A percentile compares a stretch with the other conserved stretches of the same genome.
phyloP scores from a whole-genome alignment of 345 rosid species.

The Syzygium oleosum region DNA sequence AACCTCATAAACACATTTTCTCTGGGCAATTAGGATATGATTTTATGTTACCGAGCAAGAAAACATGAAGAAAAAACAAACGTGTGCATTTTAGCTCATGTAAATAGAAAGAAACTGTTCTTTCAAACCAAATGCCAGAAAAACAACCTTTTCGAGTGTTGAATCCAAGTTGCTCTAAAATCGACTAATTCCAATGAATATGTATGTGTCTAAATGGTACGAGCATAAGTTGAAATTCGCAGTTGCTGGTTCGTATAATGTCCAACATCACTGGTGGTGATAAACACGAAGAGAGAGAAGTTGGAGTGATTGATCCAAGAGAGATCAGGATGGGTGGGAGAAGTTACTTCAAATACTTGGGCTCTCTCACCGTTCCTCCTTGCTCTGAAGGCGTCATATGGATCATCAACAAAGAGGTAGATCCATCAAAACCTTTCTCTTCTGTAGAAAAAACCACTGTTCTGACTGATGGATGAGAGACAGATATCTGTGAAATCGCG shows the following conservation, averaged over 20 bases:
- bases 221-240: constrained; percentile 11
- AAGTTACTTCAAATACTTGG: constrained; percentile 48
- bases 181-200: neutral
- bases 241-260: constrained; percentile 1
- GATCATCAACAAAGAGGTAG: constrained; percentile 47
- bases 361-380: constrained; percentile 81
- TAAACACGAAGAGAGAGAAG: constrained; percentile 4
- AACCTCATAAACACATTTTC: neutral
- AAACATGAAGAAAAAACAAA: too few species aligned
- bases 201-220: neutral
- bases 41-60: neutral
- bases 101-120: neutral
- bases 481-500: neutral
- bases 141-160: neutral
- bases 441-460: neutral
- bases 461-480: neutral
- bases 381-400: constrained; percentile 71
- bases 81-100: neutral
- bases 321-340: constrained; percentile 34
- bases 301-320: constrained; percentile 47
- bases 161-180: neutral
- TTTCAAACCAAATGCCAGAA: neutral
- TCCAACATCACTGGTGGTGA: neutral
- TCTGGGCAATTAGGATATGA: neutral
- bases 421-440: neutral